Evolutionary conservation across 352 stramenopile genomes (phyloP), one percentile per base, ranked within the genome.

Genomic region (Elongisporangium undulatum): DNA sequence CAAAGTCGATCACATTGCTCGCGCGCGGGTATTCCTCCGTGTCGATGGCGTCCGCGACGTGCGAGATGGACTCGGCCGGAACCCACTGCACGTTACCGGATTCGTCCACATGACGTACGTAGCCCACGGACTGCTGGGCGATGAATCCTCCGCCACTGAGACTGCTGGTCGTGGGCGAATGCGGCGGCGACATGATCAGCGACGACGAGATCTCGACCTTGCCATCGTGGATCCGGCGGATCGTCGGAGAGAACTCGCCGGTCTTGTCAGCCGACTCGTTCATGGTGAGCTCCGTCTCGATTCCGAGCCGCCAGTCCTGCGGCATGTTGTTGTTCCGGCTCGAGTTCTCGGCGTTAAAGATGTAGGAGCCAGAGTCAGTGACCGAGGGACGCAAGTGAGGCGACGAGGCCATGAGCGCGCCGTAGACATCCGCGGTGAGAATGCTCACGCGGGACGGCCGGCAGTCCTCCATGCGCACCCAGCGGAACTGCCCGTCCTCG

Each of bases 271-370:
- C 61, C 2, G 71, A 79, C 10, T 66, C 58, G 24, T 82, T 67
- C 80, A 90, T 90, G 4, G 69, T 79, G 16, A 92, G 61, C 67
- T 94, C 80, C 0, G 85, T 91, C 69, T 92, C 82, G 3, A 94
- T 67, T 2, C 80, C 77, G 17, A 76, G 57, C 23, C 45, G 72
- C 49, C 57, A 66, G 53, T 61, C 29, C 10, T 58, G 54, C 0
- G 45, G 29, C 22, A 34, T 23, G 22, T 26, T 41, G 22, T 26
- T 41, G 22, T 56, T 59, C 55, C 51, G 55, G 26, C 56, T 41
- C 48, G 38, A 56, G 29, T 53, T 55, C 26, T 45, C 41, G 60
- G 61, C 49, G 60, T 66, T 56, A 65, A 73, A 71, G 52, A 89
- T 57, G 58, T 80, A 79, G 51, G 68, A 60, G 39, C 72, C 71